Base-by-base conservation (phyloP, 768 basidiomycete species). In the Podaxis carcinomalis region DNA sequence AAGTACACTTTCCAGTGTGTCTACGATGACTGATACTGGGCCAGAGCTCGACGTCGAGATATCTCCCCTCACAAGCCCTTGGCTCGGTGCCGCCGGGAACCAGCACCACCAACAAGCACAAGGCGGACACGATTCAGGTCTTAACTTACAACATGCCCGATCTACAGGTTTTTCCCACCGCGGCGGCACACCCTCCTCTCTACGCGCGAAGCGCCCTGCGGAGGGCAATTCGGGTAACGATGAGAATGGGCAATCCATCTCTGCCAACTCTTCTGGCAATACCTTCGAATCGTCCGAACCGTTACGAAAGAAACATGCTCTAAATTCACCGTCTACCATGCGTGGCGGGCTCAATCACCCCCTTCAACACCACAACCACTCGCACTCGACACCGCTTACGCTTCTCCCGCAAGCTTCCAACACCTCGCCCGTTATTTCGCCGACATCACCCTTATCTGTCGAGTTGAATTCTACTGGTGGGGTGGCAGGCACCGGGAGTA, bases 21-120 rank as follows among this genome's bases (percentile, higher is more conserved):
- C 59, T 36, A 19, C n/a, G 59, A 37, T 61, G 74, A 1, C 71
- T 80, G 11, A 73, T 78, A 1, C 79, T 79, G 16, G 63, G 63
- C 76, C 80, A 21, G 85, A 89, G 58, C 71, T 89, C 27, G 89
- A 88, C 61, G 79, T 87, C 61, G 88, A 93, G 62, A 84, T 93
- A 51, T 90, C 89, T 0, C 90, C 91, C 0, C 75, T 93, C 21
- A 89, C 89, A 0, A 92, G 90, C 64, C 90, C 90, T 1, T 92
- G 90, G 89, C 78, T 93, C 0, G 88, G 85, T 3, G 82, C 89
- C 4, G 78, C 58, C 49, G 44, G 46, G 23, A 54, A 37, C 39
- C 57, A 51, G 11, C 57, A 57, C n/a, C 57, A 46, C 16, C 51
- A 47, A 5, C 52, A 49, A 13, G 23, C 9, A 3, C 49, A 49